Base-by-base conservation (phyloP, 805 yeast genomes). In the Candida gorgasii region DNA sequence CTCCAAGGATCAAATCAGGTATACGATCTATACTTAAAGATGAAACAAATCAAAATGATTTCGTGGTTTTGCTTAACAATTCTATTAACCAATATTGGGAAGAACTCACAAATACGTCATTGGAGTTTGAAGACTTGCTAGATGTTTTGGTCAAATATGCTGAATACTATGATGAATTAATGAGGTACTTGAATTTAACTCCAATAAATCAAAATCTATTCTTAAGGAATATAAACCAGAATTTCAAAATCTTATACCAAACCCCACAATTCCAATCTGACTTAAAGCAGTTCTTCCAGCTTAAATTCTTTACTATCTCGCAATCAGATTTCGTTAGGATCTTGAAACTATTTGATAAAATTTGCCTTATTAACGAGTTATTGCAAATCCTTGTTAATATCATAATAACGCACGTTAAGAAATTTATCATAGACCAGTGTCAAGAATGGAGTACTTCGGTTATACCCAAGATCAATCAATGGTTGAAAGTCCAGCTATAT, bases 371-470 rank as follows among this genome's bases (percentile, higher is more conserved):
- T 0, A 47, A 57, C 31, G 58, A 55, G 27, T 40, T 63, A 18
- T 56, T 62, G 46, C 46, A 51, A 18, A 52, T 58, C 3, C 52
- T 76, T 3, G 62, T 75, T 8, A 58, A 64, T 14, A 48, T 75
- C 8, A 62, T 77, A 1, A 65, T 67, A 7, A 48, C 49, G 3
- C 61, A 61, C 27, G 70, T 78, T n/a, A 57, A 54, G 18, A 35
- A 44, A 4, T 59, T 61, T 43, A 61, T 75, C 5, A 38, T 44
- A 1, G 32, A 26, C 4, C 51, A 54, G 11, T 72, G 74, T 46
- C 48, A 47, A 1, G 56, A 57, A 1, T 77, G 79, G 79, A 51
- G 63, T 35, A 47, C 32, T n/a, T 71, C 73, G 0, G 51, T 65
- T 1, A 51, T 75, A 12, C 49, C 50, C 0, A 40, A 45, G 1